Conservation (phyloP, 2,329 filamentous ascomycete species). For the Fusarium chaquense region DNA sequence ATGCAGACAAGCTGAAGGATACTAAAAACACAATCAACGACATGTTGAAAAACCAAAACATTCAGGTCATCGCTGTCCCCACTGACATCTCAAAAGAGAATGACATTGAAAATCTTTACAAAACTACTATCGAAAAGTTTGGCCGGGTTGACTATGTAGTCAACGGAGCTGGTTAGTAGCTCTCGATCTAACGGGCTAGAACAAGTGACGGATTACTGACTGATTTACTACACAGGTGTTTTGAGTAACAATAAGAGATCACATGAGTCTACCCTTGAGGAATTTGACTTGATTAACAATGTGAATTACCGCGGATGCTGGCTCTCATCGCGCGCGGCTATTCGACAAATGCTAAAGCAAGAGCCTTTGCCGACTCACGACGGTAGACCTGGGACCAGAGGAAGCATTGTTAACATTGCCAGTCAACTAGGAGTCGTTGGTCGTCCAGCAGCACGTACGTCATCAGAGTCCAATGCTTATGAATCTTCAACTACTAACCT, state of each 20-base stretch:
- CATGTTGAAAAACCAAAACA: neutral
- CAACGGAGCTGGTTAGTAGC: constrained; percentile 18
- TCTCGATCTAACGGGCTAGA: neutral
- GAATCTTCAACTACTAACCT: neutral
- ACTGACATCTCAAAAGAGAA: constrained; percentile 23
- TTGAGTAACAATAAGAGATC: constrained; percentile 23
- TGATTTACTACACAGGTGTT: neutral
- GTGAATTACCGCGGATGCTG: constrained; percentile 67
- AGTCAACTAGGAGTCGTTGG: constrained; percentile 65
- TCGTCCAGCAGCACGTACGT: constrained; percentile 54
- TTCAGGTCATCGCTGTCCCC: constrained; percentile 3
- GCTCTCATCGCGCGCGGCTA: constrained; percentile 59
- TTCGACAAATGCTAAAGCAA: constrained; percentile 61
- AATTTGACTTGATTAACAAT: constrained; percentile 65
- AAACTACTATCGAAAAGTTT: neutral
- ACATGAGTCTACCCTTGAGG: constrained; percentile 5
- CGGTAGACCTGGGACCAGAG: constrained; percentile 44
- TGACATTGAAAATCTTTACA: constrained; percentile 6
- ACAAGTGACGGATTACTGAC: neutral
- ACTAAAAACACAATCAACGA: neutral
- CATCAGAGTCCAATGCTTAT: rapidly evolving
- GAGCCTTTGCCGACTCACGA: constrained; percentile 55
- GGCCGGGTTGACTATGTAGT: constrained; percentile 21
- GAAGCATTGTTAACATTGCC: constrained; percentile 64
- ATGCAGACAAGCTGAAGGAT: constrained; percentile 1